A percentile compares a stretch with the other conserved stretches of the same genome.
Evolutionary conservation across 2,329 filamentous ascomycete genomes (phyloP).

Genomic region (Exophiala bonariae): DNA sequence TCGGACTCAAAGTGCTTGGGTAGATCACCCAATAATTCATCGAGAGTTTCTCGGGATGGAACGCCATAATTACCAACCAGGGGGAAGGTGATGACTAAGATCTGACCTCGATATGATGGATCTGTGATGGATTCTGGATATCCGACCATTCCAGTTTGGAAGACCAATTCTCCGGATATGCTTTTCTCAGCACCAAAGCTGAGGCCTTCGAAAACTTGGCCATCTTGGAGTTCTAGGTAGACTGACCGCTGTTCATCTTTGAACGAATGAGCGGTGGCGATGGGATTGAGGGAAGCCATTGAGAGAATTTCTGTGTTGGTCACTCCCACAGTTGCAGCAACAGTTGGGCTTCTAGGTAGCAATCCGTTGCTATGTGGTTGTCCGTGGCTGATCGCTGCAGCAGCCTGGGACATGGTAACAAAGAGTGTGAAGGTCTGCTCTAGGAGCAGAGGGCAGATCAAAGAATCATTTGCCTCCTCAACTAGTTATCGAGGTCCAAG

Average conservation of each 20-base stretch:
- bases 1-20: conserved; percentile 91
- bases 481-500: background rate
- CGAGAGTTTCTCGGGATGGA: conserved; percentile 79
- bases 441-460: conserved; percentile 18
- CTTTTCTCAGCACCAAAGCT: conserved; percentile 96
- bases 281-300: conserved; percentile 44
- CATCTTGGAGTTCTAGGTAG: conserved; percentile 90
- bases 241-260: conserved; percentile 61
- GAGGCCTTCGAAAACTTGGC: conserved; percentile 86
- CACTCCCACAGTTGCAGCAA: conserved; percentile 40
- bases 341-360: conserved; percentile 40
- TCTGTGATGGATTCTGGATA: conserved; percentile 95
- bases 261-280: conserved; percentile 62
- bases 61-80: conserved; percentile 97
- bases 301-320: conserved; percentile 13
- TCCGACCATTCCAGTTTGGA: conserved; percentile 99
- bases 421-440: conserved; percentile 7
- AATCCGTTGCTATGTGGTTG: conserved; percentile 16
- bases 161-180: conserved; percentile 94
- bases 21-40: conserved; percentile 80
- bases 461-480: conserved; percentile 13
- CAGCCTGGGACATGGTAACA: conserved; percentile 16
- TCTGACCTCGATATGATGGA: conserved; percentile 87
- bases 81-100: conserved; percentile 94
- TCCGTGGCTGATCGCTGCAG: conserved; percentile 7